phyloP scores from a whole-genome alignment of 192 early-diverging fungal species.

The Umbelopsis ramanniana region DNA sequence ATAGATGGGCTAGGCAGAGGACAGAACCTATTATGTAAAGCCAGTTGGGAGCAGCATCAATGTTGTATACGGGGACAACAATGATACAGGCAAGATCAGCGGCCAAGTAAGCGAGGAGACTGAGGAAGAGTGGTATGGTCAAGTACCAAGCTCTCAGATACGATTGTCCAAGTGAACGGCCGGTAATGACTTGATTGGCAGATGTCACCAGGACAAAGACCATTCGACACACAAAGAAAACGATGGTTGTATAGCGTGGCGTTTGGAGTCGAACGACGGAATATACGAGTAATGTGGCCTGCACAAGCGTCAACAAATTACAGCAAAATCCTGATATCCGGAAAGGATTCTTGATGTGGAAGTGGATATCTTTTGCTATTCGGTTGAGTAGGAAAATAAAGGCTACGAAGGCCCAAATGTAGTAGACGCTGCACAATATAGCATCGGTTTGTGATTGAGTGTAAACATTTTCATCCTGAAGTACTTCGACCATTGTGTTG shows the following conservation, averaged over 20 bases:
- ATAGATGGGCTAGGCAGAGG: constrained; percentile 1
- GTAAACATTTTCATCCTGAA: constrained; percentile 15
- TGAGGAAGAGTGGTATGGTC: not conserved
- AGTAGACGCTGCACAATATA: constrained; percentile 10
- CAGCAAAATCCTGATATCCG: constrained; percentile 14
- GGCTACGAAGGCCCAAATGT: constrained; percentile 15
- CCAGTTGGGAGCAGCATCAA: constrained; percentile 12
- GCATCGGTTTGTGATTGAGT: constrained; percentile 20
- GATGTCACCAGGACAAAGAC: constrained; percentile 13
- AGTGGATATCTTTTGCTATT: constrained; percentile 13
- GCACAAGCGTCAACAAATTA: constrained; percentile 18
- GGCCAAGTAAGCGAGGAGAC: constrained; percentile 1
- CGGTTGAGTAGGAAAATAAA: constrained; percentile 14
- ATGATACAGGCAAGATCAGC: constrained; percentile 15
- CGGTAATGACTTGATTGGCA: constrained; percentile 12
- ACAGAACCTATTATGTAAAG: constrained; percentile 4
- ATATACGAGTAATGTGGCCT: constrained; percentile 19
- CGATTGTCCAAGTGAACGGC: not conserved
- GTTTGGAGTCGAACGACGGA: constrained; percentile 1
- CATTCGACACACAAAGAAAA: constrained; percentile 11
- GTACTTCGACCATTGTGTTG: constrained; percentile 11
- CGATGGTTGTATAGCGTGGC: constrained; percentile 2
- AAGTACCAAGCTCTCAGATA: constrained; percentile 4
- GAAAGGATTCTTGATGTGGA: constrained; percentile 16
- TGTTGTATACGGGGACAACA: constrained; percentile 1